A percentile compares a stretch with the other conserved stretches of the same genome.
These are phyloP conservation scores for Wickerhamiella slavikovae DNA, from an alignment of 805 yeast genomes.

Conservation along the genomic window DNA sequence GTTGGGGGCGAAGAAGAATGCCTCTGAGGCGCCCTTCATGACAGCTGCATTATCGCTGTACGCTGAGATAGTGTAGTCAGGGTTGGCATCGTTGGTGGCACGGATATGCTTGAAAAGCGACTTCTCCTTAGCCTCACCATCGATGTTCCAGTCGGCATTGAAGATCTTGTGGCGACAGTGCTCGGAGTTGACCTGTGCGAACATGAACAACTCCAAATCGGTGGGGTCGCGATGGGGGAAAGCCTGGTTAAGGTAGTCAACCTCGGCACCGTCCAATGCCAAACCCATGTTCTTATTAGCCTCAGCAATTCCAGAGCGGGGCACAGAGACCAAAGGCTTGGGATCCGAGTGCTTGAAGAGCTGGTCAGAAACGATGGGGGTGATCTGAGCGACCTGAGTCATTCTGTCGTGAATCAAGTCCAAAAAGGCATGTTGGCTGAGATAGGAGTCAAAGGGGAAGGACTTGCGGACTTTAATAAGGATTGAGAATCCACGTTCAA, in stretches of 20 bases:
- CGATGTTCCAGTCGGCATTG: conserved; percentile 96
- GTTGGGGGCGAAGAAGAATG: conserved; percentile 64
- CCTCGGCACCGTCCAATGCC: conserved; percentile 89
- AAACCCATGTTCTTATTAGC: conserved; percentile 77
- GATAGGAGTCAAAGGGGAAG: conserved; percentile 38
- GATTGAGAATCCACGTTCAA: conserved; percentile 78
- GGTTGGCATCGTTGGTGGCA: conserved; percentile 67
- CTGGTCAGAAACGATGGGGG: conserved; percentile 46
- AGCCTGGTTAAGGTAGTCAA: conserved; percentile 66
- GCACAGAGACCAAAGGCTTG: conserved; percentile 47
- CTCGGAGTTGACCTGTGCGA: conserved; percentile 97
- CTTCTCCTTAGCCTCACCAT: conserved; percentile 49
- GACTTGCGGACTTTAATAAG: conserved; percentile 52
- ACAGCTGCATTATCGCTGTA: conserved; percentile 98
- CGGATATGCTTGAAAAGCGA: conserved; percentile 87
- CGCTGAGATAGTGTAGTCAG: conserved; percentile 75
- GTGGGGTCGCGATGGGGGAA: conserved; percentile 86
- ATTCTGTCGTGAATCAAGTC: conserved; percentile 74
- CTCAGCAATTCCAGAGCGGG: conserved; percentile 36
- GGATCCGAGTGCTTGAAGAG: conserved; percentile 64
- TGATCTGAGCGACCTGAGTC: conserved; percentile 49
- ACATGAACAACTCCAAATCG: conserved; percentile 95
- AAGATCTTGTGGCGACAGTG: conserved; percentile 98
- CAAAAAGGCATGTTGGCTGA: conserved; percentile 35
- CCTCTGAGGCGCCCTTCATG: conserved; percentile 53